Evolutionary conservation across 2,329 filamentous ascomycete species (phyloP).

Genomic region (Rhexocercosporidium sp.): DNA sequence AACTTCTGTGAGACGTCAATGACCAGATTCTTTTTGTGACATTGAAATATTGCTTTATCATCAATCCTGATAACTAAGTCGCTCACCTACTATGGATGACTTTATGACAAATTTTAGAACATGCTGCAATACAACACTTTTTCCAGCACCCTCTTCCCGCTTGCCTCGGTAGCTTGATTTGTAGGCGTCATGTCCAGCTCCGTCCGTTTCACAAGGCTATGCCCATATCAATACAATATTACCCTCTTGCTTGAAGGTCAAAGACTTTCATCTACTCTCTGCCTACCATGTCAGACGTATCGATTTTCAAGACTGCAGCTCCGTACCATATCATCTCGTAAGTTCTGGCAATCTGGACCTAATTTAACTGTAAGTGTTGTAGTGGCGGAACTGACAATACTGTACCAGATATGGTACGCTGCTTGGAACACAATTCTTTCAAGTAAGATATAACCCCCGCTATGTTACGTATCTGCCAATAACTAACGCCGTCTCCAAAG

Average conservation of each 20-base stretch:
- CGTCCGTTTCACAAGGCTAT: slow-evolving; percentile 5
- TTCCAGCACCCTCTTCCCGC: neutral
- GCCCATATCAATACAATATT: neutral
- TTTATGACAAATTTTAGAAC: no score
- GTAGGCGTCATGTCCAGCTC: slow-evolving; percentile 13
- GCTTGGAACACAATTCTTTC: slow-evolving; percentile 85
- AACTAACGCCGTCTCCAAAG: slow-evolving; percentile 45
- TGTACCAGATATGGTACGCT: slow-evolving; percentile 81
- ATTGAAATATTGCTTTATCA: neutral
- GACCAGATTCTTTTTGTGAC: neutral
- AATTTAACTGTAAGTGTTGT: neutral
- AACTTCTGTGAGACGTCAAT: no score
- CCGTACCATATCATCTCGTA: slow-evolving; percentile 81
- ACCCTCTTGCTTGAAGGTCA: neutral
- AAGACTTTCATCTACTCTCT: neutral
- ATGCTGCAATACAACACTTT: neutral
- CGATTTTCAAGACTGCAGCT: slow-evolving; percentile 62
- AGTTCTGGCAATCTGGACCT: slow-evolving; percentile 24
- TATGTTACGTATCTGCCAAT: neutral
- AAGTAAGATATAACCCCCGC: slow-evolving; percentile 58
- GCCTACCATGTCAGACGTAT: slow-evolving; percentile 43
- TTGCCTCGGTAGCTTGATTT: slow-evolving; percentile 12
- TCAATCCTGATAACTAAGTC: no score
- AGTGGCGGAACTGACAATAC: slow-evolving; percentile 16
- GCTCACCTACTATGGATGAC: no score